Base-by-base conservation (phyloP, 2,329 filamentous ascomycete species). In the Venturia oleaginea region DNA sequence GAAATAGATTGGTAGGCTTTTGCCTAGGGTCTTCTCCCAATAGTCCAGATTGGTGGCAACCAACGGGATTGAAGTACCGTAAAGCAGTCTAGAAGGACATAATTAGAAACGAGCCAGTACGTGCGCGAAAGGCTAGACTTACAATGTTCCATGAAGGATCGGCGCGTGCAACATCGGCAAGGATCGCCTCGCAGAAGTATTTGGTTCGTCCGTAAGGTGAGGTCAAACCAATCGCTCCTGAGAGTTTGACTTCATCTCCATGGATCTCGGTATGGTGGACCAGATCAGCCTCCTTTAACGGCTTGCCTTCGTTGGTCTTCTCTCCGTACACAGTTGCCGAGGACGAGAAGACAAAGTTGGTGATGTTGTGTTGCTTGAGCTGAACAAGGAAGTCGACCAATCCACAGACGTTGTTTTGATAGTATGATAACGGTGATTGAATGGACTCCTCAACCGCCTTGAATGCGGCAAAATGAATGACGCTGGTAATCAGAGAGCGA, bases 381-480 rank as follows among this genome's bases (percentile, higher is more conserved):
- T 81, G 77, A 27, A 78, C 74, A 38, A 86, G 78, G 65, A 89
- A 81, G 65, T 85, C 79, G 59, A 88, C 78, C 7, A 88, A 75
- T 0, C 86, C 86, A 68, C 81, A 82, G 40, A 88, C 84, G 66
- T 89, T 89, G 76, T 88, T 89, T 66, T 80, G 79, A 73, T 88
- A 89, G 73, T 89, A 89, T 66, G 81, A 81, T 64, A 88, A 73
- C 0, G 86, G 86, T 65, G 79, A 76, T 38, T 75, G 72, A 66
- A 88, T 87, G 55, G 84, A 87, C 68, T 89, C 85, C 30, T 81
- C 81, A 0, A 88, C 85, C 2, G 85, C 84, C 71, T 88, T 88
- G 77, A 84, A 83, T 1, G 86, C 86, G 19, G 86, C 86, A 68
- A 88, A 88, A 70, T 89, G 86, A 65, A 89, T 87, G 22, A 88